Evolutionary conservation across 164 flowering plant genomes (phyloP).

Genomic region (Sedum album): DNA sequence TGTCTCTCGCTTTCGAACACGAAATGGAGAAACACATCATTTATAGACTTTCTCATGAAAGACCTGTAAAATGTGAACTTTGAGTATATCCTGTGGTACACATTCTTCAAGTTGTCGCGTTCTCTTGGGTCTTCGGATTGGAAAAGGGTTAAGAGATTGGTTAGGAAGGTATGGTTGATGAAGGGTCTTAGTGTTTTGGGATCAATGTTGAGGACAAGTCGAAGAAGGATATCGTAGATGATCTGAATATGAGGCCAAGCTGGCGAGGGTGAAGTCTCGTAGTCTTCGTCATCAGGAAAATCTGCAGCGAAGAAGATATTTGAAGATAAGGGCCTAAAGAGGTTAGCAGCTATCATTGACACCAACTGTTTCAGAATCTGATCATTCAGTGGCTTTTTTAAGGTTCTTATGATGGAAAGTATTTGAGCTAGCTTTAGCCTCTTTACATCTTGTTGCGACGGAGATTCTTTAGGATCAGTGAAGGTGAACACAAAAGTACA

Average conservation of each 20-base stretch:
- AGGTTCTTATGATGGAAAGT: constrained; percentile 31
- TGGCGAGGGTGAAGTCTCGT: constrained; percentile 18
- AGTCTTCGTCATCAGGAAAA: constrained; percentile 46
- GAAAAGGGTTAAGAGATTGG: constrained; percentile 44
- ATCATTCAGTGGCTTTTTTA: constrained; percentile 14
- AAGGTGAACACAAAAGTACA: constrained; percentile 38
- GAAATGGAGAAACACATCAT: constrained; percentile 43
- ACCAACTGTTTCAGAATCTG: constrained; percentile 17
- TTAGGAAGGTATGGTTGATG: constrained; percentile 43
- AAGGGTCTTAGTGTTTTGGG: constrained; percentile 23
- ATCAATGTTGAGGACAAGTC: constrained; percentile 34
- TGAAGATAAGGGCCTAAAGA: constrained; percentile 32
- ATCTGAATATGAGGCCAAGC: constrained; percentile 59
- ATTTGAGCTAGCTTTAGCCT: constrained; percentile 37
- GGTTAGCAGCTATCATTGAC: constrained; percentile 23
- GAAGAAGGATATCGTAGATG: constrained; percentile 53
- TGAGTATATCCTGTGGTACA: constrained; percentile 56
- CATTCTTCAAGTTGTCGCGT: constrained; percentile 54
- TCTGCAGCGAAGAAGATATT: constrained; percentile 18
- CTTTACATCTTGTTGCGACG: constrained; percentile 44
- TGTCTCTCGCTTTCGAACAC: constrained; percentile 48
- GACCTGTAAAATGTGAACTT: constrained; percentile 48
- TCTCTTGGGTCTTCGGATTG: constrained; percentile 66
- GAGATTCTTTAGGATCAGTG: constrained; percentile 39
- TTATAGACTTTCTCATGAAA: constrained; percentile 71